Conservation (phyloP, 2,329 filamentous ascomycete species). For the Magnaporthiopsis incrustans region DNA sequence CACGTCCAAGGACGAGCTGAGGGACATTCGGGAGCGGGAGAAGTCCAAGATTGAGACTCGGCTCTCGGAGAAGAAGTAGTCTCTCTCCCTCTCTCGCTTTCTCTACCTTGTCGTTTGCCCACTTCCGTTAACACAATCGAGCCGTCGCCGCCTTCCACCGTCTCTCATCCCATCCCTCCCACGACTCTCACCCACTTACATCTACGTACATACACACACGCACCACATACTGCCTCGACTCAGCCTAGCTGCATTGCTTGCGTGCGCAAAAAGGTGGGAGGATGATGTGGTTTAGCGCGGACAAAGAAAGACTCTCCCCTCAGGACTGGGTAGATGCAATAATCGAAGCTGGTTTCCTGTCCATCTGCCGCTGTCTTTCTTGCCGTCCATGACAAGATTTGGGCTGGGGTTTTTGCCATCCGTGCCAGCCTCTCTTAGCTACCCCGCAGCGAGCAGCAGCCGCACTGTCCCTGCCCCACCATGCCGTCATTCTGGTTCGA, state of each 20-base stretch:
- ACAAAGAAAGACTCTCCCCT: too few species aligned
- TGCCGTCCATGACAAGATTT: too few species aligned
- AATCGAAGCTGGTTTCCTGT: too few species aligned
- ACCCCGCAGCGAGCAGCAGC: background rate
- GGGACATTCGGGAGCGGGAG: conserved; percentile 56
- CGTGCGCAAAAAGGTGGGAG: too few species aligned
- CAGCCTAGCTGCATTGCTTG: too few species aligned
- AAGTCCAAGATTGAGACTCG: conserved; percentile 67
- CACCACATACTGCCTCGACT: too few species aligned
- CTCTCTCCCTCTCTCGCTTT: too few species aligned
- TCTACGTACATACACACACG: too few species aligned
- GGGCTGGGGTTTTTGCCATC: too few species aligned
- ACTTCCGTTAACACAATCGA: background rate
- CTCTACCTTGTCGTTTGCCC: background rate
- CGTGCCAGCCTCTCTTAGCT: background rate
- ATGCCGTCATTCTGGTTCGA: background rate
- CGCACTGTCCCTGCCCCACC: background rate
- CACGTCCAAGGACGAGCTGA: conserved; percentile 68
- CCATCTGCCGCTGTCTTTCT: too few species aligned
- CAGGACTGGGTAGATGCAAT: too few species aligned
- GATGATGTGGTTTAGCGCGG: too few species aligned
- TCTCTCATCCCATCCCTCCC: background rate
- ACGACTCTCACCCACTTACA: background rate
- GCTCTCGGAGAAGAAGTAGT: conserved; percentile 32
- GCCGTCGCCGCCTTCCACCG: background rate